Conservation (phyloP, 1,284 basidiomycete species). For the Leccinum angustisporum region DNA sequence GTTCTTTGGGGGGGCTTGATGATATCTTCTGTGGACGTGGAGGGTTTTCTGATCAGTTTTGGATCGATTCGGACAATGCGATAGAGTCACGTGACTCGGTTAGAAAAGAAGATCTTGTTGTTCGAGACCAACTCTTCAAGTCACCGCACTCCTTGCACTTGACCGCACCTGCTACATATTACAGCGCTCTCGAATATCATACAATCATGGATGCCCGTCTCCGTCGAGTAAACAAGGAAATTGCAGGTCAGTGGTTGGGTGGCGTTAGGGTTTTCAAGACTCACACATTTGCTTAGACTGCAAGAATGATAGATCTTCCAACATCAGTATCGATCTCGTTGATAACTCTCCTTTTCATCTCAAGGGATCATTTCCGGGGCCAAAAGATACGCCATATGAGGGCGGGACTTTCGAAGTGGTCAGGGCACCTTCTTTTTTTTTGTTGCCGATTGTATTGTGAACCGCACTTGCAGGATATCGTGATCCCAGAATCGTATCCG, state of each 20-base stretch:
- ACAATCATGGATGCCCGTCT: constrained; percentile 78
- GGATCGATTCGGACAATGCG: background rate
- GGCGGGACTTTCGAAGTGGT: constrained; percentile 94
- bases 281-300: constrained; percentile 58
- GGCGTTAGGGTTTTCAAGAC: constrained; percentile 1
- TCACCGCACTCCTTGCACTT: background rate
- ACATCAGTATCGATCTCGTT: constrained; percentile 82
- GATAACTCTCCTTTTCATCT: constrained; percentile 88
- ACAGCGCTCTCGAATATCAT: background rate
- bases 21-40: background rate
- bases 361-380: constrained; percentile 88
- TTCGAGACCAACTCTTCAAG: constrained; percentile 1
- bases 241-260: constrained; percentile 58
- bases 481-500: constrained; percentile 93
- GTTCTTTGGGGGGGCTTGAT: background rate
- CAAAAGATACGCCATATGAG: constrained; percentile 91
- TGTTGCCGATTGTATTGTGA: constrained; percentile 7
- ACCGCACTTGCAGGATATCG: constrained; percentile 69
- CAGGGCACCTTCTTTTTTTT: constrained; percentile 37
- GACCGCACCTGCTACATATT: background rate
- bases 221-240: constrained; percentile 91
- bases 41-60: background rate
- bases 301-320: constrained; percentile 89
- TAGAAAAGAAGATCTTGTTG: constrained; percentile 8
- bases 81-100: constrained; percentile 29